Conservation (phyloP, 345 rosid genomes). For the Sonneratia caseolaris region DNA sequence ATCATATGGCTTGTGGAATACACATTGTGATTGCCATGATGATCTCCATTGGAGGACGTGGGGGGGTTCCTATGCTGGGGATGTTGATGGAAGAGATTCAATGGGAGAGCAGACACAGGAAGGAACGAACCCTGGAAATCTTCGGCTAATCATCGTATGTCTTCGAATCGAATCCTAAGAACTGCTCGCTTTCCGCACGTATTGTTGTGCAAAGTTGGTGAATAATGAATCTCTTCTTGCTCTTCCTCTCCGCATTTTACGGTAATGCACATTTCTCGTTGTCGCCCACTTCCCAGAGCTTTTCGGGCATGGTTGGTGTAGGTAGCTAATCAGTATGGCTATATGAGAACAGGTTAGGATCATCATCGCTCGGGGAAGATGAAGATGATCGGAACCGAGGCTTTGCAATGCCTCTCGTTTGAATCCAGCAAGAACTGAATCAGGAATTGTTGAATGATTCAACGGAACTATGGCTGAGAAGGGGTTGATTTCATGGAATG, state of each 20-base stretch:
- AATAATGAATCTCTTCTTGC: neutral
- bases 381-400: neutral
- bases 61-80: too few species aligned
- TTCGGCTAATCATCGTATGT: neutral
- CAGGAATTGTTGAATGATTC: neutral
- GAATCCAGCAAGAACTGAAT: neutral
- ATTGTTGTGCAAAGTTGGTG: constrained; percentile 1
- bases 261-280: neutral
- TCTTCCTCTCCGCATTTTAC: neutral
- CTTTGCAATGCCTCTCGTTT: neutral
- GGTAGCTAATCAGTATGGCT: neutral
- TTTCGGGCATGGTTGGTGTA: neutral
- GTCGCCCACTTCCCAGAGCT: too few species aligned
- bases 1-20: neutral
- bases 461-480: neutral
- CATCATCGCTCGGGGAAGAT: neutral
- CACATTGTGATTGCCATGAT: neutral
- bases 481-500: neutral
- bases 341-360: neutral
- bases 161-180: neutral
- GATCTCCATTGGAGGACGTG: too few species aligned
- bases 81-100: neutral
- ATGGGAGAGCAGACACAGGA: neutral
- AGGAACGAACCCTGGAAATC: neutral
- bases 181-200: constrained; percentile 1